Base-by-base conservation (phyloP, 2,329 filamentous ascomycete species). In the Cercospora janseana region DNA sequence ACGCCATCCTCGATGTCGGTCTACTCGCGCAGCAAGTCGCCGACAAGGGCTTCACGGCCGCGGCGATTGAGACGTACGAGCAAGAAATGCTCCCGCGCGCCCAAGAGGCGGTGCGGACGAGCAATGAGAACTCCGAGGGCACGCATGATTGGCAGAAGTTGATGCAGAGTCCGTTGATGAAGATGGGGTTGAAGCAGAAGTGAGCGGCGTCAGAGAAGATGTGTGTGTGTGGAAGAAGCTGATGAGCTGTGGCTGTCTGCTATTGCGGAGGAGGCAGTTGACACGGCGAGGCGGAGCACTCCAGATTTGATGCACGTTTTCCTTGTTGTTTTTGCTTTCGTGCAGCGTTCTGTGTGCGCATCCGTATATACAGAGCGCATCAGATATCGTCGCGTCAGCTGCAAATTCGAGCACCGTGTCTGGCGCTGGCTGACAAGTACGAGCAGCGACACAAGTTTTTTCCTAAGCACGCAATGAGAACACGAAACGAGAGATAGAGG, bases 1-100 rank as follows among this genome's bases (percentile, higher is more conserved):
- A 75, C 53, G 57, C 57, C 23, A 70, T 76, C 32, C 60, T 61
- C 1, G 73, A 75, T 46, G 71, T 67, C 8, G 57, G 63, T 3
- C 34, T 49, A 7, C 43, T 57, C 28, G 55, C 55, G 12, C 43
- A 52, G 28, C 52, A 54, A 21, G 23, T 55, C 23, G 40, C 42
- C 10, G 41, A 52, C 28, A 46, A 49, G 12, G 55, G 42, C 6
- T 31, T 52, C 9, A 49, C 38, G 6, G 27, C 38, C 3, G 46
- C 44, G 12, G 55, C 52, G 8, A 23, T 57, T 23, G 45, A 37
- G 7, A 44, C 26, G 3, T 57, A 57, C 35, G 55, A 57, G 45
- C 15, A 21, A 20, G 52, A 57, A 31, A 55, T 57, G 52, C 49
- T 55, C n/a, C 55, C 49, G 4, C 31, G 52, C 23, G 55, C 55